Percentiles rank a stretch among this genome's conserved stretches.
These are phyloP conservation scores for Phytopythium kandeliae DNA, from an alignment of 352 stramenopile genomes.

Conservation along the genomic window DNA sequence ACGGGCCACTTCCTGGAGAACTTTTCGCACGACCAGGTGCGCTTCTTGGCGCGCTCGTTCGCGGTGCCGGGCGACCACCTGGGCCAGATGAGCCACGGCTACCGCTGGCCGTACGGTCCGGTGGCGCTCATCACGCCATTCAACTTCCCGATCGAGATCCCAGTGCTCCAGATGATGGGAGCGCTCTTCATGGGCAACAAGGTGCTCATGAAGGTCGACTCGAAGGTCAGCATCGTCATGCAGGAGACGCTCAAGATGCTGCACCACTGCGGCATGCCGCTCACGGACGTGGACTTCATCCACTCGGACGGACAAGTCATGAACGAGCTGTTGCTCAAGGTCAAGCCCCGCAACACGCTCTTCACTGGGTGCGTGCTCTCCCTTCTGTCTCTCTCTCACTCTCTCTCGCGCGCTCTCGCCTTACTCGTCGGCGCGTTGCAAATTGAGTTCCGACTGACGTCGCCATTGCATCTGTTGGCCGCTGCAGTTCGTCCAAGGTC, in stretches of 20 bases:
- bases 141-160: slow-evolving; percentile 99
- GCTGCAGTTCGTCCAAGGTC: slow-evolving; percentile 79
- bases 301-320: slow-evolving; percentile 94
- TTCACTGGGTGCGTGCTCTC: slow-evolving; percentile 91
- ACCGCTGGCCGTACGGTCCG: slow-evolving; percentile 95
- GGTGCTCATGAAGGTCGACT: slow-evolving; percentile 92
- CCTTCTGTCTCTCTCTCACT: too few species aligned
- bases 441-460: too few species aligned
- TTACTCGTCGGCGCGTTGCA: too few species aligned
- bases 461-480: neutral
- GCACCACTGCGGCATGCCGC: slow-evolving; percentile 94
- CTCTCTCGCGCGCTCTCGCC: too few species aligned
- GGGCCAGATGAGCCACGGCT: slow-evolving; percentile 92
- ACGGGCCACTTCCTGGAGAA: slow-evolving; percentile 97
- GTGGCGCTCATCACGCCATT: slow-evolving; percentile 97
- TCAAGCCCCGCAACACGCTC: slow-evolving; percentile 94
- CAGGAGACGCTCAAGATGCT: slow-evolving; percentile 96
- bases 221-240: slow-evolving; percentile 97
- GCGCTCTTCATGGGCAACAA: slow-evolving; percentile 99
- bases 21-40: slow-evolving; percentile 96
- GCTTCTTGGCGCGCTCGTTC: slow-evolving; percentile 95
- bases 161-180: slow-evolving; percentile 98
- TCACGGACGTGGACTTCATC: slow-evolving; percentile 95
- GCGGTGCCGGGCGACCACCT: slow-evolving; percentile 95
- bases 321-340: slow-evolving; percentile 92